These are phyloP conservation scores for Iris macrosiphon DNA, from an alignment of 106 monocot species.

Conservation along the genomic window DNA sequence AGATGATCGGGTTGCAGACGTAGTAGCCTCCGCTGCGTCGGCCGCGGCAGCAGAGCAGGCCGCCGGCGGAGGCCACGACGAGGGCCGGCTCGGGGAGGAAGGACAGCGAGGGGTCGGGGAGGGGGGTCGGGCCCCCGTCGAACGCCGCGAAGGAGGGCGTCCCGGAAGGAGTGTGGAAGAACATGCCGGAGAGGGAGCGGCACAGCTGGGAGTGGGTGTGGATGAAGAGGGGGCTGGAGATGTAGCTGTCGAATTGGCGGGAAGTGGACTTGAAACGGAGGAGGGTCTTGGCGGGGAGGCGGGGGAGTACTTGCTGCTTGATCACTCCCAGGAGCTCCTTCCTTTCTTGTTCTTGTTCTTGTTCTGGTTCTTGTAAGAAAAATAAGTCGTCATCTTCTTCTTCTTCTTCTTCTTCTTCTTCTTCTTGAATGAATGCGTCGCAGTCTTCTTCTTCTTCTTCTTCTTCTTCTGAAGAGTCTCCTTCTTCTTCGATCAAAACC, in stretches of 20 bases:
- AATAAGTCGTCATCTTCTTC: background rate
- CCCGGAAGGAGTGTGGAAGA: background rate
- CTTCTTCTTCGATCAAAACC: too few relatives aligned
- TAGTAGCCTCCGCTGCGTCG: background rate
- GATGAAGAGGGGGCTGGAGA: constrained; percentile 11
- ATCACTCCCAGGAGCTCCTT: background rate
- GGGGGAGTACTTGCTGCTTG: background rate
- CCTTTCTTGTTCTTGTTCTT: background rate
- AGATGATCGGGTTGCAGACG: constrained; percentile 26
- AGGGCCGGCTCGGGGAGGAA: background rate
- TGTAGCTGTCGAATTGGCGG: constrained; percentile 3
- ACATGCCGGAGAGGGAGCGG: constrained; percentile 4
- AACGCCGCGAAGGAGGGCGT: background rate
- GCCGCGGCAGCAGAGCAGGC: constrained; percentile 21
- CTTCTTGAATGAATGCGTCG: too few relatives aligned
- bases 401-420: too few relatives aligned
- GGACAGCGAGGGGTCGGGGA: constrained; percentile 19
- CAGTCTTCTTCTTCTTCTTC: too few relatives aligned
- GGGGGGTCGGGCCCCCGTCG: background rate
- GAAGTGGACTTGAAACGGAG: constrained; percentile 9
- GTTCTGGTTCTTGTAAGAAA: background rate
- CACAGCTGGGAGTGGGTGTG: constrained; percentile 9
- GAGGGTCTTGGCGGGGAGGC: constrained; percentile 9
- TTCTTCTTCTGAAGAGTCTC: too few relatives aligned
- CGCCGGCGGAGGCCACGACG: constrained; percentile 11